Evolutionary conservation across 805 yeast genomes (phyloP).

Genomic region (Starmerella vitae): DNA sequence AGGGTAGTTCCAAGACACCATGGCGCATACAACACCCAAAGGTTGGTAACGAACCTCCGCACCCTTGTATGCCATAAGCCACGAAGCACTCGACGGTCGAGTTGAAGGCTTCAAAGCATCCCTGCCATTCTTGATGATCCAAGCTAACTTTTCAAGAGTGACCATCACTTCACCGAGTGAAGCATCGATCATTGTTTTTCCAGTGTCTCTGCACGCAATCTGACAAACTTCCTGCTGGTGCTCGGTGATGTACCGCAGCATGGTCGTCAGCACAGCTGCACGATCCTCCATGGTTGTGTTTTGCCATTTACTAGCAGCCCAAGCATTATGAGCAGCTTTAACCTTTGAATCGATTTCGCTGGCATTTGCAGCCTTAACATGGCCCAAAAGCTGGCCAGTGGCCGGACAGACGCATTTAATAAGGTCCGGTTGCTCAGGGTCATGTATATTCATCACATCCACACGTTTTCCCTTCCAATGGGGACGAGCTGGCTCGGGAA

Average conservation of each 20-base stretch:
- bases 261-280: constrained; percentile 54
- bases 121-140: constrained; percentile 81
- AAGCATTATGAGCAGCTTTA: constrained; percentile 33
- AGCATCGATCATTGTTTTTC: constrained; percentile 91
- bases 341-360: constrained; percentile 61
- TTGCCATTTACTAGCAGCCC: constrained; percentile 33
- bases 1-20: constrained; percentile 96
- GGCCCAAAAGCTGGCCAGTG: constrained; percentile 78
- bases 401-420: constrained; percentile 93
- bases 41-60: constrained; percentile 95
- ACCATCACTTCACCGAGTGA: constrained; percentile 84
- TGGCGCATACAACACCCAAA: constrained; percentile 72
- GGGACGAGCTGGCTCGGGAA: constrained; percentile 68
- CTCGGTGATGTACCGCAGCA: constrained; percentile 55
- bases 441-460: constrained; percentile 44
- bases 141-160: constrained; percentile 79
- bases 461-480: constrained; percentile 87
- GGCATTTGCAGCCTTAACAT: constrained; percentile 47
- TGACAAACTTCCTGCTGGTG: constrained; percentile 81
- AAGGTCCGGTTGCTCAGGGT: constrained; percentile 46
- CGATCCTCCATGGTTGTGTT: constrained; percentile 50
- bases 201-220: constrained; percentile 92
- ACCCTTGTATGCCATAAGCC: constrained; percentile 76
- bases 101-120: constrained; percentile 50
- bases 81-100: constrained; percentile 77